Conservation (phyloP, 116 monocot genomes). For the Posidonia oceanica region DNA sequence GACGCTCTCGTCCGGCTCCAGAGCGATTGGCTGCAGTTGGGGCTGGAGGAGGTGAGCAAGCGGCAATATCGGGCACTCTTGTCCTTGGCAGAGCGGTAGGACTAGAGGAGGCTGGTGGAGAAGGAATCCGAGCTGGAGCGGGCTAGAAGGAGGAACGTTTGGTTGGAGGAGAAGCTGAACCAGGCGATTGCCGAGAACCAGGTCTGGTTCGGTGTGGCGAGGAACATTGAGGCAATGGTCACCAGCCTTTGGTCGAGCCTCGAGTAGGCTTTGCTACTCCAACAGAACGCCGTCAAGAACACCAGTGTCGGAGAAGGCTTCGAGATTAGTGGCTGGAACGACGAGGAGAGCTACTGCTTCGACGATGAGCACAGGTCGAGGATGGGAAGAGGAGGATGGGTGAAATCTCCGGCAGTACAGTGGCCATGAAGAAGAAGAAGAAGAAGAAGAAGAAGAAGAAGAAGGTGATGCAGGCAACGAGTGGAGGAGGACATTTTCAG, state of each 20-base stretch:
- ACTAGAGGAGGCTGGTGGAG: constrained; percentile 18
- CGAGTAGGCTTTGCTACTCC: constrained; percentile 30
- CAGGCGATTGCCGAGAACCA: constrained; percentile 37
- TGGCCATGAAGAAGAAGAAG: no score
- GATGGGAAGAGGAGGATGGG: no score
- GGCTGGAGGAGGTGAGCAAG: constrained; percentile 30
- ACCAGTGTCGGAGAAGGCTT: no score
- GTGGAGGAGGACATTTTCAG: no score
- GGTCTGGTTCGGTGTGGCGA: no score
- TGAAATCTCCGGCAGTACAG: no score
- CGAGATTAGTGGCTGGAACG: no score
- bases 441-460: no score
- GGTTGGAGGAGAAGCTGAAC: constrained; percentile 43
- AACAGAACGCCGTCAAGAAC: no score
- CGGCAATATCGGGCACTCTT: constrained; percentile 29
- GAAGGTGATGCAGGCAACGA: no score
- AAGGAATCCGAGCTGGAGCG: constrained; percentile 45
- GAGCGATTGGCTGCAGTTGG: constrained; percentile 37
- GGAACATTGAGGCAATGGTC: constrained; percentile 45
- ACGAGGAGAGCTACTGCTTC: no score
- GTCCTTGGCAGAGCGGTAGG: constrained; percentile 12
- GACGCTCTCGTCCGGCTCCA: constrained; percentile 42
- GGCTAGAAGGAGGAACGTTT: constrained; percentile 20
- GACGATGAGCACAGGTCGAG: no score
- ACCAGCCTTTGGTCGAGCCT: constrained; percentile 31